Evolutionary conservation across 192 early-diverging fungal genomes (phyloP).

Genomic region (Umbelopsis isabellina): DNA sequence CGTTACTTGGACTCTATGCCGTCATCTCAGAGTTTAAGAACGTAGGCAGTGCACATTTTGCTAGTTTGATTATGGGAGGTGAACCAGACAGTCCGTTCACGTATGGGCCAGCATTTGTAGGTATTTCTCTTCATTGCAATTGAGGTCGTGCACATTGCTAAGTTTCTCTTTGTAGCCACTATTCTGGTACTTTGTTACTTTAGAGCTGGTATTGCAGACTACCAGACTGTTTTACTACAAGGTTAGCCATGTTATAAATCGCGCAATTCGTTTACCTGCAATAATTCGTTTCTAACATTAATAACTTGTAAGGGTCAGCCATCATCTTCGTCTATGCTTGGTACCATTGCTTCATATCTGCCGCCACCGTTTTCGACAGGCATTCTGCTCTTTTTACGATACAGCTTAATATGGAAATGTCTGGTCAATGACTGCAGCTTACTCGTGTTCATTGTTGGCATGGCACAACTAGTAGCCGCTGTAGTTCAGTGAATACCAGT

Average conservation of each 20-base stretch:
- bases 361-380: slow-evolving; percentile 53
- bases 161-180: slow-evolving; percentile 37
- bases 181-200: slow-evolving; percentile 62
- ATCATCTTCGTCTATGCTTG: slow-evolving; percentile 43
- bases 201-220: slow-evolving; percentile 55
- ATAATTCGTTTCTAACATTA: neutral
- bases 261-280: neutral
- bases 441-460: slow-evolving; percentile 52
- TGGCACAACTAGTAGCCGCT: slow-evolving; percentile 32
- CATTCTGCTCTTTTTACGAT: slow-evolving; percentile 52
- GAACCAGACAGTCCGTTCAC: neutral
- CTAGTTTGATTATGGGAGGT: slow-evolving; percentile 1
- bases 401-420: slow-evolving; percentile 57
- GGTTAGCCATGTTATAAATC: slow-evolving; percentile 26
- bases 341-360: slow-evolving; percentile 45
- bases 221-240: slow-evolving; percentile 48
- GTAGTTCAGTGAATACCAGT: neutral
- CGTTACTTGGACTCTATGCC: slow-evolving; percentile 44
- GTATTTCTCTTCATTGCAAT: neutral
- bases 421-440: slow-evolving; percentile 55
- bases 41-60: slow-evolving; percentile 22
- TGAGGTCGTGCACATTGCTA: neutral
- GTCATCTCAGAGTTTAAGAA: slow-evolving; percentile 40
- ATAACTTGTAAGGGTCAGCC: slow-evolving; percentile 28
- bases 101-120: slow-evolving; percentile 26